These are phyloP conservation scores for Avena insularis DNA, from an alignment of 176 grass and related monocot genomes.

Conservation along the genomic window DNA sequence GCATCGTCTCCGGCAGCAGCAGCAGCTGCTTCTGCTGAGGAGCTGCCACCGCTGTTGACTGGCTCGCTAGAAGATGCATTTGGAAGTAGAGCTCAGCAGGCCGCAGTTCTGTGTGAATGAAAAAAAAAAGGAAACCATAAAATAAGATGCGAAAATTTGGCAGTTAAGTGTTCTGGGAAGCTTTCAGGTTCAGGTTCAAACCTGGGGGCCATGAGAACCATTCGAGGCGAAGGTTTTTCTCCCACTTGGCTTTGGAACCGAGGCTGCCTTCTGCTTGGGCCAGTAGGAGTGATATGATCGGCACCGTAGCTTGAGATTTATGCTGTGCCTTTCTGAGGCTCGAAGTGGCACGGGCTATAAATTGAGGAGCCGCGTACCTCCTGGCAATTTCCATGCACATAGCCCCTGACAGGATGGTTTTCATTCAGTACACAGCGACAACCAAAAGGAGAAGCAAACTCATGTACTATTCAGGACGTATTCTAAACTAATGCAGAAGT, in stretches of 20 bases:
- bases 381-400: constrained; percentile 75
- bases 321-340: constrained; percentile 86
- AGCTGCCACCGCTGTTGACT: constrained; percentile 33
- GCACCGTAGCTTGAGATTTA: constrained; percentile 56
- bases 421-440: constrained; percentile 17
- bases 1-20: constrained; percentile 43
- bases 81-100: constrained; percentile 91
- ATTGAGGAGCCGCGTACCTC: constrained; percentile 71
- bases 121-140: background rate
- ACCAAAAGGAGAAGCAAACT: background rate
- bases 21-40: constrained; percentile 49
- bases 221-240: constrained; percentile 83
- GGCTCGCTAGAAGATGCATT: constrained; percentile 85
- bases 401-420: constrained; percentile 58
- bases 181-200: constrained; percentile 36
- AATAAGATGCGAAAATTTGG: background rate
- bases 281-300: constrained; percentile 74
- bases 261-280: constrained; percentile 95
- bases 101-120: constrained; percentile 63
- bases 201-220: constrained; percentile 92
- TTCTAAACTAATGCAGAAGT: background rate
- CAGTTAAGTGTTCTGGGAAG: background rate
- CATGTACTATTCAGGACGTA: background rate
- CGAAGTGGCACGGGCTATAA: constrained; percentile 61
- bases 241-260: constrained; percentile 88